These are phyloP conservation scores for Wallemia hederae DNA, from an alignment of 1,284 basidiomycete genomes.

Conservation along the genomic window DNA sequence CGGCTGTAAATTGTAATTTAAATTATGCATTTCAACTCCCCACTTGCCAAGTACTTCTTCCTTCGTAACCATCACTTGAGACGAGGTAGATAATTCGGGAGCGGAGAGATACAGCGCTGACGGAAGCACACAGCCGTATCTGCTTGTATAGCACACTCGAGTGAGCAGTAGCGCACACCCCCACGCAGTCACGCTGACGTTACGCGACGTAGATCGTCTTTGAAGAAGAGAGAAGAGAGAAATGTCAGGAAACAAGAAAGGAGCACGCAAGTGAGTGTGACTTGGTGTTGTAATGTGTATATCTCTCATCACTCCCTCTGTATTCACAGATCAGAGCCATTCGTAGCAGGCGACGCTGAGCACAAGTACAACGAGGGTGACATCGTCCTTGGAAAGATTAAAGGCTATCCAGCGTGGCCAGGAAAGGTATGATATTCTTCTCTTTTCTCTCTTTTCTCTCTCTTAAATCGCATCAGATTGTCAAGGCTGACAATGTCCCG, in stretches of 20 bases:
- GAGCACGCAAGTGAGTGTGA: not conserved
- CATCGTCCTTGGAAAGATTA: constrained; percentile 68
- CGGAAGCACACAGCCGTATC: not conserved
- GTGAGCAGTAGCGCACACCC: not conserved
- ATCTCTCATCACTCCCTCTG: too few species aligned
- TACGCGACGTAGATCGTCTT: not conserved
- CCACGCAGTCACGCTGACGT: not conserved
- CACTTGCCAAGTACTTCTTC: not conserved
- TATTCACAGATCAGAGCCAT: not conserved
- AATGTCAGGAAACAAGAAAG: not conserved
- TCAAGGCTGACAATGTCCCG: constrained; percentile 37
- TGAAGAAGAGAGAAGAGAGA: too few species aligned
- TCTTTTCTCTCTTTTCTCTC: not conserved
- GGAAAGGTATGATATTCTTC: constrained; percentile 29
- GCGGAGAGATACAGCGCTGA: not conserved
- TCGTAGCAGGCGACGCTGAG: not conserved
- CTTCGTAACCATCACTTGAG: not conserved
- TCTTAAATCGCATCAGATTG: constrained; percentile 31
- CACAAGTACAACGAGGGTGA: constrained; percentile 31
- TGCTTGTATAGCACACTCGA: not conserved
- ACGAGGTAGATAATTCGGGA: not conserved
- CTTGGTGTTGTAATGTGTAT: not conserved
- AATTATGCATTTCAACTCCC: too few species aligned
- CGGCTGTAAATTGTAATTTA: too few species aligned
- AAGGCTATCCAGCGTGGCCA: constrained; percentile 80